Evolutionary conservation across 208 protist genomes (phyloP).

Genomic region (Trichomonas gallinae): DNA sequence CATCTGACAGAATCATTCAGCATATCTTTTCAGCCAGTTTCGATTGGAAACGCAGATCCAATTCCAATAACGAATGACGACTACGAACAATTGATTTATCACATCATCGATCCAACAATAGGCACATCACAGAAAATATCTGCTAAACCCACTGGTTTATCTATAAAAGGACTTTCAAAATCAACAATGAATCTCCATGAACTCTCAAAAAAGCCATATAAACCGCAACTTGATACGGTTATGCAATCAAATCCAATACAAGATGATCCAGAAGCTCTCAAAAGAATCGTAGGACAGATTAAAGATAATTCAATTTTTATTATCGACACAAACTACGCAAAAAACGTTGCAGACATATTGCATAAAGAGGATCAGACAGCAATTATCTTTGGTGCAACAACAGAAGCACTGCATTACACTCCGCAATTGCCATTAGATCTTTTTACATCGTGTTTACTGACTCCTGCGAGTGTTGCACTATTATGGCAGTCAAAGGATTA

Average conservation of each 20-base stretch:
- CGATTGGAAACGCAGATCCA: not conserved
- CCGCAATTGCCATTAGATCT: not conserved
- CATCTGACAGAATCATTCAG: not conserved
- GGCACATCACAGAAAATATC: not conserved
- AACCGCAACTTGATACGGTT: not conserved
- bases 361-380: not conserved
- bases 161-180: not conserved
- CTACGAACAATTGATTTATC: not conserved
- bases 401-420: not conserved
- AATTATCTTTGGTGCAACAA: not conserved
- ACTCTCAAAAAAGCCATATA: not conserved
- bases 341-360: not conserved
- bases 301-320: not conserved
- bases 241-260: not conserved
- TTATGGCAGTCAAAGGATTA: not conserved
- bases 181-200: not conserved
- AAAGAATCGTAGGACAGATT: not conserved
- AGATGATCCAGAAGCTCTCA: not conserved
- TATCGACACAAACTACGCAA: not conserved
- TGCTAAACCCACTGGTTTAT: not conserved
- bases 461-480: not conserved
- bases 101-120: not conserved
- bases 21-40: not conserved
- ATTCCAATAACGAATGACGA: not conserved
- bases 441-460: not conserved